Base-by-base conservation (phyloP, 139 green algal species). In the Coelastrella sp. region DNA sequence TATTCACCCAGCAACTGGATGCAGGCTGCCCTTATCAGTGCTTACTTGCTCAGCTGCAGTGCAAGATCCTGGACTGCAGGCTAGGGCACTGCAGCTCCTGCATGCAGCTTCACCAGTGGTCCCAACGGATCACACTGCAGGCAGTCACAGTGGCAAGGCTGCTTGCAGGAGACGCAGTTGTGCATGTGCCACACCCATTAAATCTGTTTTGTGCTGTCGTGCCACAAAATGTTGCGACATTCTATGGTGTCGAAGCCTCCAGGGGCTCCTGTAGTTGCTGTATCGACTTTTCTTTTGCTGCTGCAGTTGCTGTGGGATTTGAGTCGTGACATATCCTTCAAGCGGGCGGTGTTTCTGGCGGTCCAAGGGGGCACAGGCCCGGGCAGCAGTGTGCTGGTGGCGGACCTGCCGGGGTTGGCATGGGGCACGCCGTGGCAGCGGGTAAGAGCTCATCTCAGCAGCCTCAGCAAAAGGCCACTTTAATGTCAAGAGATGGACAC, bases 261-360 rank as follows among this genome's bases (percentile, higher is more conserved):
- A 49, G 35, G 35, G 35, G 3, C 35, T 49, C 35, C 35, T 3
- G 1, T 49, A 49, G 63, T 14, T 17, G 63, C 63, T 72, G 63
- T 72, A 14, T 7, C 66, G 27, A 19, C n/a, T 19, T 10, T 65
- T 8, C 27, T 65, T 1, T 35, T 65, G 49, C 78, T 65, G 78
- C 78, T 60, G 81, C 84, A 88, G 84, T 25, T 88, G 84, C 68
- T 88, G 84, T 88, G 84, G 84, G 84, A 88, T 49, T 12, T 88
- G 68, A 61, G 22, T 24, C 68, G 68, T 25, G 84, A 88, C 22
- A 72, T 88, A 14, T 59, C 84, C 6, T 88, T 88, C 84, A 88
- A 88, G 84, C 84, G 84, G 3, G 84, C 84, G 7, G 84, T 81
- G 68, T 88, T 88, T 68, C 68, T 88, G 84, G 84, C 84, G 25